Percentiles rank a stretch among this genome's conserved stretches.
Evolutionary conservation across 2,329 filamentous ascomycete species (phyloP).

Genomic region (Fusarium neocosmosporiellum): DNA sequence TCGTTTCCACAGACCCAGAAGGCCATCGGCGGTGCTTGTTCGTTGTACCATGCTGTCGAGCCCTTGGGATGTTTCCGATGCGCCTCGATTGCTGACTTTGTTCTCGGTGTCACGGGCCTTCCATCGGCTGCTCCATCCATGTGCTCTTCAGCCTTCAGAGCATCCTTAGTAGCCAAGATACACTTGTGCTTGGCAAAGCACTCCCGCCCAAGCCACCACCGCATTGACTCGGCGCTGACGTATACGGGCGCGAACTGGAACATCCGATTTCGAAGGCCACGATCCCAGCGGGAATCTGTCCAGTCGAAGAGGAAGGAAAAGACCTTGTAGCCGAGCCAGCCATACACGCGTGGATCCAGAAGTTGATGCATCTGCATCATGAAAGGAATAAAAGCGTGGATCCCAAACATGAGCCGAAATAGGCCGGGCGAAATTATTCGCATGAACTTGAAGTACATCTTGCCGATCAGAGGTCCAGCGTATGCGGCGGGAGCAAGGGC

Average conservation of each 20-base stretch:
- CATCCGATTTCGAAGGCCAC: conserved; percentile 80
- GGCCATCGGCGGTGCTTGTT: conserved; percentile 82
- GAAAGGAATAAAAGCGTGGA: conserved; percentile 91
- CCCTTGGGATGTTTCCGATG: conserved; percentile 57
- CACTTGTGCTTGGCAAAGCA: conserved; percentile 85
- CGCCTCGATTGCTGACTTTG: conserved; percentile 45
- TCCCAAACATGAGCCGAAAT: conserved; percentile 87
- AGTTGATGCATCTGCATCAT: conserved; percentile 87
- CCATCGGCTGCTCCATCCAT: conserved; percentile 61
- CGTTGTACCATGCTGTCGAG: conserved; percentile 82
- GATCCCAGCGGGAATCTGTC: conserved; percentile 87
- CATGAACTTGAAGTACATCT: conserved; percentile 95
- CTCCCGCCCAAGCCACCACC: conserved; percentile 93
- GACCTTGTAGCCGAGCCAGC: conserved; percentile 85
- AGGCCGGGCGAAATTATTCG: conserved; percentile 78
- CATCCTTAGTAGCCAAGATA: conserved; percentile 82
- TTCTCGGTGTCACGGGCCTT: conserved; percentile 31
- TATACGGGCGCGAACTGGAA: conserved; percentile 95
- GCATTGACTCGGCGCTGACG: conserved; percentile 89
- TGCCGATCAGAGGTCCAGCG: conserved; percentile 85
- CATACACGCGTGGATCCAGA: conserved; percentile 76
- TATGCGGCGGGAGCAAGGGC: conserved; percentile 92
- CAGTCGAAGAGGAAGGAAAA: conserved; percentile 92
- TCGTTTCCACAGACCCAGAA: conserved; percentile 90
- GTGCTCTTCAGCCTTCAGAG: conserved; percentile 69